Base-by-base conservation (phyloP, 768 basidiomycete genomes). In the Leccinum subtestaceum region DNA sequence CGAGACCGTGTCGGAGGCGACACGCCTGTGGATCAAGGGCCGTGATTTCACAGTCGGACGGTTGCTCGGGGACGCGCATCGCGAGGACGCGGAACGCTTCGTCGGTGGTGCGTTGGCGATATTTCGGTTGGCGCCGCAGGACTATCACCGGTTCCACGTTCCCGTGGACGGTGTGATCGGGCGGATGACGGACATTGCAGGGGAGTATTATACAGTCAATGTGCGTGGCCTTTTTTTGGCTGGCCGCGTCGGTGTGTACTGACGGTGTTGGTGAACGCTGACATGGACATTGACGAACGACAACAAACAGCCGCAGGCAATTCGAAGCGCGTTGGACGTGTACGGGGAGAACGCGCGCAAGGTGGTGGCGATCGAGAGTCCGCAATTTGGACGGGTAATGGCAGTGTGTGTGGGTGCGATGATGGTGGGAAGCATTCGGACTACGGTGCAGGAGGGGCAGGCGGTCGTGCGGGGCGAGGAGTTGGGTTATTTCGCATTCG, bases 171-270 rank as follows among this genome's bases (percentile, higher is more conserved):
- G 95, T 0, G 83, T 71, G 38, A 83, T 98, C 29, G 95, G 95
- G 17, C 78, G 78, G 34, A 93, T 95, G 85, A 86, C 84, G 6
- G 82, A 89, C 67, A 90, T 98, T 56, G 63, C 85, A 3, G 96
- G 96, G 6, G 93, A 96, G 68, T 98, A 97, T 74, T 98, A 97
- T 74, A 98, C 97, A 0, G 96, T 97, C 61, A 96, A 95, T 57
- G 90, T 91, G 63, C 52, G 88, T 79, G 84, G n/a, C 40, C 40
- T 10, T n/a, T n/a, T n/a, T 29, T 17, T 40, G 17, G 3, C 17
- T 76, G 11, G 9, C 25, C 25, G 25, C 17, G 32, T 31, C 10
- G 7, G 25, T 8, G 9, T n/a, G 36, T 58, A 19, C 57, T 57
- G 50, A 51, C 19, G 48, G 36, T 8, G 43, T 9, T 53, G n/a